phyloP scores from a whole-genome alignment of 495 filamentous ascomycete species.

The Podospora pseudoanserina region DNA sequence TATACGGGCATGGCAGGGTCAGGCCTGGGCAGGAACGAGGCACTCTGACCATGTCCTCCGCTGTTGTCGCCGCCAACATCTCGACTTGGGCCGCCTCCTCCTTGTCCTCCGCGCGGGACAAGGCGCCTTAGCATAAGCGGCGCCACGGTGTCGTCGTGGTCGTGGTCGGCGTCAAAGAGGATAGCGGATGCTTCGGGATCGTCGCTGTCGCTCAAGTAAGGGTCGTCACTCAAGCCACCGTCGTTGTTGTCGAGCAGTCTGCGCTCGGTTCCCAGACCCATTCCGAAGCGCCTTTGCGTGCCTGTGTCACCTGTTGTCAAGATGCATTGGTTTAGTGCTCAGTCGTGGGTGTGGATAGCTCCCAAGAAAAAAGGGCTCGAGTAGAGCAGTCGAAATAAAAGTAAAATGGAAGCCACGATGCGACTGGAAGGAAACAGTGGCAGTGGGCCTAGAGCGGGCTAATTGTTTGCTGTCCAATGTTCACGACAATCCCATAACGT shows the following conservation, averaged over 20 bases:
- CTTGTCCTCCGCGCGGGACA: slow-evolving; percentile 8
- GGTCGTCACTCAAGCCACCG: slow-evolving; percentile 19
- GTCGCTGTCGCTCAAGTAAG: slow-evolving; percentile 17
- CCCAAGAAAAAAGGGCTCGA: background rate
- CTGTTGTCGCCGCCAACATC: slow-evolving; percentile 13
- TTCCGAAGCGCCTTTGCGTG: background rate
- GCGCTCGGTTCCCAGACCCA: slow-evolving; percentile 8
- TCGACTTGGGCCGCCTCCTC: background rate
- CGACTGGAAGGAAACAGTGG: background rate
- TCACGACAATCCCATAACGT: slow-evolving; percentile 19
- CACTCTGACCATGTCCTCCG: background rate
- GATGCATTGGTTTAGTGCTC: background rate
- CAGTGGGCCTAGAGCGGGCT: background rate
- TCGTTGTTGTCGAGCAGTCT: slow-evolving; percentile 12
- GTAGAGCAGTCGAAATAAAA: background rate
- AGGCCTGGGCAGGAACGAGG: slow-evolving; percentile 13
- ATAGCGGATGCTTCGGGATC: slow-evolving; percentile 24
- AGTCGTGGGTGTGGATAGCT: background rate
- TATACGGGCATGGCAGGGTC: slow-evolving; percentile 37
- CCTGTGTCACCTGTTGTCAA: background rate
- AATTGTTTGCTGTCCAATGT: slow-evolving; percentile 8
- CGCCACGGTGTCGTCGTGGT: slow-evolving; percentile 20
- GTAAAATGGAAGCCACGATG: slow-evolving; percentile 1
- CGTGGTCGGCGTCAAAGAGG: slow-evolving; percentile 12
- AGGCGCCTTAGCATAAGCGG: slow-evolving; percentile 21